Evolutionary conservation across 2,329 filamentous ascomycete genomes (phyloP), one percentile per base, ranked within the genome.

Genomic region (Hypoxylon sp.): DNA sequence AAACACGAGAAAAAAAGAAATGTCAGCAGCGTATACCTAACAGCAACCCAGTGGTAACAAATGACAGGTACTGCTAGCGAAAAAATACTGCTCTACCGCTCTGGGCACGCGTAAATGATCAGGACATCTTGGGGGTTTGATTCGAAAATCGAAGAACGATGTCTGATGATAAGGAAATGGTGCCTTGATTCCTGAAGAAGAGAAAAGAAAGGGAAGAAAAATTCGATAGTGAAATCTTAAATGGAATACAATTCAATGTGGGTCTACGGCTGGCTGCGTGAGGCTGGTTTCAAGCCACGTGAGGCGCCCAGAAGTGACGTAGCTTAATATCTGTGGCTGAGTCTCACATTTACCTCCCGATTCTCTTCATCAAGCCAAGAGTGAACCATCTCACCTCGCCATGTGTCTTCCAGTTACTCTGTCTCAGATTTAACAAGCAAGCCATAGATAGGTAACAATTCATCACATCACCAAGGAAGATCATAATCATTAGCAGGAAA

Each of bases 1-100:
- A 51, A 59, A 7, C 6, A 7, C 28, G 28, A 23, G 53, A 53
- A 52, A 70, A 53, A 68, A 74, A 57, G 74, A 57, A 70, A 78
- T 97, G 93, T 97, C 81, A 86, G 91, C 93, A 93, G 90, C 89
- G 89, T 88, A 94, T 97, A 97, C 97, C 94, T 97, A 97, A 95
- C 93, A 87, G 91, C 90, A 90, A 88, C 86, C 92, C 91, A 92
- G 93, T 89, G 92, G 88, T 17, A 80, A 82, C 79, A 60, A 74
- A 74, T 74, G 78, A 88, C 92, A 94, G 93, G 92, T 91, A 91
- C 92, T 89, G 94, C 92, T 98, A 98, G 94, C 94, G 94, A 94
- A 97, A 94, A 94, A 93, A 92, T 91, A 91, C 91, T 93, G 91
- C 90, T 83, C 69, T 79, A 79, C 82, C 84, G 80, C 79, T 97